These are phyloP conservation scores for Heimioporus retisporus DNA, from an alignment of 1,284 basidiomycete genomes.

Conservation along the genomic window DNA sequence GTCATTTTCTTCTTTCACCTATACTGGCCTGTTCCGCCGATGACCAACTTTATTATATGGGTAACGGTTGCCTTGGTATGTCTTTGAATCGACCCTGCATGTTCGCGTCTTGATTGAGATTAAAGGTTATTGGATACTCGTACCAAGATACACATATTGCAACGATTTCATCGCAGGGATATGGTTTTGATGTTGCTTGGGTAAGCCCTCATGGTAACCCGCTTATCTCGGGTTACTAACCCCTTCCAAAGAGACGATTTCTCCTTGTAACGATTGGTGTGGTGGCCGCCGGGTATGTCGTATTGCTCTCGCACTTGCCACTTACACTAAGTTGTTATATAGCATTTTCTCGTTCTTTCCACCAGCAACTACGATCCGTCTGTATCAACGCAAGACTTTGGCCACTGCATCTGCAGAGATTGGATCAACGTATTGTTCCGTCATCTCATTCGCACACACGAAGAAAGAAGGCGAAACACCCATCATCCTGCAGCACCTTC, in stretches of 20 bases:
- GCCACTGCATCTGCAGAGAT: conserved; percentile 72
- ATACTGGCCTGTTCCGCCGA: conserved; percentile 78
- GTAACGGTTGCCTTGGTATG: conserved; percentile 76
- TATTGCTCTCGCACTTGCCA: not conserved
- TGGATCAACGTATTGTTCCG: conserved; percentile 73
- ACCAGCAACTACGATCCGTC: conserved; percentile 74
- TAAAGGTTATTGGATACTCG: conserved; percentile 78
- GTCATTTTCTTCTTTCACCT: conserved; percentile 72
- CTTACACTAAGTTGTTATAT: conserved; percentile 15
- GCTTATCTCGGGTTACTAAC: not conserved
- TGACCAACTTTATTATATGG: conserved; percentile 80
- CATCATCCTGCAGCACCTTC: conserved; percentile 64
- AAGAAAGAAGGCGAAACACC: conserved; percentile 56
- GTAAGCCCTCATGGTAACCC: conserved; percentile 45
- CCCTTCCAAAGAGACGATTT: conserved; percentile 61
- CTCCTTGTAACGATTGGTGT: conserved; percentile 72
- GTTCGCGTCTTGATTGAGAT: not conserved
- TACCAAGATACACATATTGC: conserved; percentile 67
- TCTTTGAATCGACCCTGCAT: not conserved
- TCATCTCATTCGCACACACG: conserved; percentile 72
- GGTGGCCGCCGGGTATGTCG: conserved; percentile 67
- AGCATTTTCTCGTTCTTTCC: conserved; percentile 78
- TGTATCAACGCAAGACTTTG: conserved; percentile 72
- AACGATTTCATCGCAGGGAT: conserved; percentile 57
- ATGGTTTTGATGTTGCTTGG: conserved; percentile 74